Percentiles rank a stretch among this genome's conserved stretches.
Evolutionary conservation across 805 yeast species (phyloP).

Genomic region (Cyberlindnera petersonii): DNA sequence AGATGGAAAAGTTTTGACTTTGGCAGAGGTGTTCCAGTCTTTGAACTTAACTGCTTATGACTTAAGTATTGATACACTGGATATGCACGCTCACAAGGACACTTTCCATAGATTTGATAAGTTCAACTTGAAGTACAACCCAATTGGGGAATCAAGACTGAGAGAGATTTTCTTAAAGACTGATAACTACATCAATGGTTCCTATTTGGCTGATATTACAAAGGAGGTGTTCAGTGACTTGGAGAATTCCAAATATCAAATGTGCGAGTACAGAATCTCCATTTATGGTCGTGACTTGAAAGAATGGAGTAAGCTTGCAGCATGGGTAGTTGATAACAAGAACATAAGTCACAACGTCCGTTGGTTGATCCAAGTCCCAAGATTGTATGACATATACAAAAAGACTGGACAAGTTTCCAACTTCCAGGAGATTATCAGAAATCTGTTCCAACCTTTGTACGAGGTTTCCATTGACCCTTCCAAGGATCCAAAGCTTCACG

Average conservation of each 20-base stretch:
- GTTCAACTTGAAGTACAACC: slow-evolving; percentile 94
- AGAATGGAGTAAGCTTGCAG: slow-evolving; percentile 95
- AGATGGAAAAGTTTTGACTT: slow-evolving; percentile 83
- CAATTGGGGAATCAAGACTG: slow-evolving; percentile 95
- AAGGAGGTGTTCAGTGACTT: slow-evolving; percentile 91
- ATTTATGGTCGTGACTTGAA: slow-evolving; percentile 84
- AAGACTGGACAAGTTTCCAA: slow-evolving; percentile 61
- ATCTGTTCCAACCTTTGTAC: slow-evolving; percentile 82
- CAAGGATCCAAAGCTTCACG: slow-evolving; percentile 84
- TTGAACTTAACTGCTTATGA: slow-evolving; percentile 91
- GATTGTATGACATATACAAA: slow-evolving; percentile 87
- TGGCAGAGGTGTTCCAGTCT: slow-evolving; percentile 88
- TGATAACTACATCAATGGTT: slow-evolving; percentile 86
- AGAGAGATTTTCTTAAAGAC: slow-evolving; percentile 95
- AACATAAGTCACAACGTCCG: slow-evolving; percentile 89
- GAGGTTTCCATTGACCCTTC: slow-evolving; percentile 85
- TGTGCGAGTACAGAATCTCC: slow-evolving; percentile 94
- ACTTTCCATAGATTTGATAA: slow-evolving; percentile 97
- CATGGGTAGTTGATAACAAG: slow-evolving; percentile 93
- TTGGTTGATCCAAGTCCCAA: slow-evolving; percentile 94
- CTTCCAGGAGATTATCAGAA: slow-evolving; percentile 74
- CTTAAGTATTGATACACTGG: slow-evolving; percentile 91
- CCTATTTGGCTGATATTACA: slow-evolving; percentile 89
- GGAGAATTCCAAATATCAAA: slow-evolving; percentile 93
- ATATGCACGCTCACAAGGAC: slow-evolving; percentile 99